Conservation (phyloP, 2,329 filamentous ascomycete genomes). For the Ceratocystis albifundus region DNA sequence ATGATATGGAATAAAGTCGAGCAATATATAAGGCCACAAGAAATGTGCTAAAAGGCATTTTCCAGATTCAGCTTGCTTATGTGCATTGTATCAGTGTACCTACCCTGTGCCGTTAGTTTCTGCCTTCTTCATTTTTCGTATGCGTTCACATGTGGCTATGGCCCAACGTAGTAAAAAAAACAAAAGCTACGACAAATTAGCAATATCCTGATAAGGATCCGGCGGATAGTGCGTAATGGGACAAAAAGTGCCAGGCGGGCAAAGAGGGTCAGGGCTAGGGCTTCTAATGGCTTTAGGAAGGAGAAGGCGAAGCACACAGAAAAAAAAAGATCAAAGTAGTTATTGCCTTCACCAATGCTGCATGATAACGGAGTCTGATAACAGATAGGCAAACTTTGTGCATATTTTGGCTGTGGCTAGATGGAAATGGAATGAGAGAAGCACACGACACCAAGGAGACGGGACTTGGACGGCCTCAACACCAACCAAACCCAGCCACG, state of each 20-base stretch:
- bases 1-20: conserved; percentile 1
- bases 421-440: not conserved
- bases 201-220: not conserved
- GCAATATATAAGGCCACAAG: too few species aligned
- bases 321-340: not conserved
- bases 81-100: not conserved
- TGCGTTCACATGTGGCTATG: not conserved
- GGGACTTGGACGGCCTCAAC: not conserved
- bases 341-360: not conserved
- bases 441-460: not conserved
- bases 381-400: too few species aligned
- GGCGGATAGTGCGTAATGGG: not conserved
- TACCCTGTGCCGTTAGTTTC: too few species aligned
- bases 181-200: not conserved
- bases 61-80: not conserved
- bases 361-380: not conserved
- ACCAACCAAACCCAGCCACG: not conserved
- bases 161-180: not conserved
- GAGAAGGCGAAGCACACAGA: not conserved
- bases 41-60: not conserved
- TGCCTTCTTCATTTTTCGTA: not conserved
- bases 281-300: not conserved
- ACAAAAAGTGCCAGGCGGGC: not conserved
- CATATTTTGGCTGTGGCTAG: not conserved
- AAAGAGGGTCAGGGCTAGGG: not conserved